phyloP scores from a whole-genome alignment of 2,329 filamentous ascomycete genomes.

The Aspergillus fijiensis region DNA sequence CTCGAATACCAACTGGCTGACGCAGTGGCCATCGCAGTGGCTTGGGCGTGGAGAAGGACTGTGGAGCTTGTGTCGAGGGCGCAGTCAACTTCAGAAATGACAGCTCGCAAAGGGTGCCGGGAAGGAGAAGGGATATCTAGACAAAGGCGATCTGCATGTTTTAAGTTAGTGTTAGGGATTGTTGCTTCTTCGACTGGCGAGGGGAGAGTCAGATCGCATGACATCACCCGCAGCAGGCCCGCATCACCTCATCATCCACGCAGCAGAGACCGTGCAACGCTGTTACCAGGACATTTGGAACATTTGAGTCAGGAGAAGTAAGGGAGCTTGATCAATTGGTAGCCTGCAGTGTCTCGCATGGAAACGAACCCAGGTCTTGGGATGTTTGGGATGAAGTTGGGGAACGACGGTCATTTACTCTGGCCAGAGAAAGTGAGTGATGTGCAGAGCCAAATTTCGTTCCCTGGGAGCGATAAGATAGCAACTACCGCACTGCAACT shows the following conservation, averaged over 20 bases:
- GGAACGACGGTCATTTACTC: too few relatives aligned
- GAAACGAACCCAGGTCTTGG: neutral
- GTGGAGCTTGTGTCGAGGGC: neutral
- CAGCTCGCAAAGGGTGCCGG: neutral
- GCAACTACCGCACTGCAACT: neutral
- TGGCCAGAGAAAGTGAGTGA: too few relatives aligned
- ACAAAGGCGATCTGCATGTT: conserved; percentile 3
- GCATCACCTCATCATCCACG: conserved; percentile 3
- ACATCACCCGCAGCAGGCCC: conserved; percentile 7
- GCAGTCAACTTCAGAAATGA: neutral
- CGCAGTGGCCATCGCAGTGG: conserved; percentile 13
- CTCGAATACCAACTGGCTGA: conserved; percentile 6
- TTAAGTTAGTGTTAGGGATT: neutral
- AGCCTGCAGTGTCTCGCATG: neutral
- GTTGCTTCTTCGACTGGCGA: neutral
- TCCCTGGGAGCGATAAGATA: neutral
- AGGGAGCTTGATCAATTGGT: neutral
- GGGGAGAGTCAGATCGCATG: conserved; percentile 5
- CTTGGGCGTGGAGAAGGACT: neutral
- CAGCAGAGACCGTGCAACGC: neutral
- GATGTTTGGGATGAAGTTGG: too few relatives aligned
- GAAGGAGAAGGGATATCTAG: neutral
- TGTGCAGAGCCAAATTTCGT: neutral
- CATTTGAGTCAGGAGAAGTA: neutral
- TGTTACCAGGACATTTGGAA: neutral